phyloP scores from a whole-genome alignment of 2,329 filamentous ascomycete genomes.

The Aphanocladium album region DNA sequence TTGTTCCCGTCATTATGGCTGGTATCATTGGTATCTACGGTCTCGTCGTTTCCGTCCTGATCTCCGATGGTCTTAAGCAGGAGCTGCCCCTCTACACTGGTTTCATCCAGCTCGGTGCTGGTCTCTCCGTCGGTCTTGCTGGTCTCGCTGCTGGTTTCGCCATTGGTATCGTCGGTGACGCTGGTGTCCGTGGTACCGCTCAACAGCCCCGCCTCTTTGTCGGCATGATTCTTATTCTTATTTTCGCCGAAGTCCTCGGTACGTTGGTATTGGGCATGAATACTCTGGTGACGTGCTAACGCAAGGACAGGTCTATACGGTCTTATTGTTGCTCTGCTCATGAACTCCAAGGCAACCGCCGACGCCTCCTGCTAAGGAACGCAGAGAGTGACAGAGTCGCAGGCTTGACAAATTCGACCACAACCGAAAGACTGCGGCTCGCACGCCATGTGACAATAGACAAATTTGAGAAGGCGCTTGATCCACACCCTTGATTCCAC shows the following conservation, averaged over 20 bases:
- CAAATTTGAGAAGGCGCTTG: constrained; percentile 2
- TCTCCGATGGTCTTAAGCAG: constrained; percentile 74
- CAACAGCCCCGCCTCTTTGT: constrained; percentile 85
- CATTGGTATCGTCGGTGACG: constrained; percentile 83
- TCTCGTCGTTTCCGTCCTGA: constrained; percentile 80
- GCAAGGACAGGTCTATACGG: constrained; percentile 79
- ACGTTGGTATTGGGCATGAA: constrained; percentile 31
- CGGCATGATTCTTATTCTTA: constrained; percentile 98
- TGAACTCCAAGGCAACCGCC: constrained; percentile 88
- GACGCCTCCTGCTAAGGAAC: constrained; percentile 56
- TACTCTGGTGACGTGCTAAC: background rate
- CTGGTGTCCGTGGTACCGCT: constrained; percentile 80
- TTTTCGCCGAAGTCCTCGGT: constrained; percentile 99
- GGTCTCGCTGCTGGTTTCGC: constrained; percentile 82
- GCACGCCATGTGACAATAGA: constrained; percentile 8
- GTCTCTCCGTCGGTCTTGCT: constrained; percentile 74
- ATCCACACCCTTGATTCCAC: background rate
- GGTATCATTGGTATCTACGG: constrained; percentile 99
- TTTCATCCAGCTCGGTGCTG: constrained; percentile 81
- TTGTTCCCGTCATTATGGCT: constrained; percentile 99
- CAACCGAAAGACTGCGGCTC: constrained; percentile 1
- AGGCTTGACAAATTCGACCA: constrained; percentile 32
- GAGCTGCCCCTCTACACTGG: constrained; percentile 70
- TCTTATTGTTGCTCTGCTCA: constrained; percentile 95
- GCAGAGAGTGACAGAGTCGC: constrained; percentile 17